phyloP scores from a whole-genome alignment of 306 rosid species.

The Cercis canadensis region DNA sequence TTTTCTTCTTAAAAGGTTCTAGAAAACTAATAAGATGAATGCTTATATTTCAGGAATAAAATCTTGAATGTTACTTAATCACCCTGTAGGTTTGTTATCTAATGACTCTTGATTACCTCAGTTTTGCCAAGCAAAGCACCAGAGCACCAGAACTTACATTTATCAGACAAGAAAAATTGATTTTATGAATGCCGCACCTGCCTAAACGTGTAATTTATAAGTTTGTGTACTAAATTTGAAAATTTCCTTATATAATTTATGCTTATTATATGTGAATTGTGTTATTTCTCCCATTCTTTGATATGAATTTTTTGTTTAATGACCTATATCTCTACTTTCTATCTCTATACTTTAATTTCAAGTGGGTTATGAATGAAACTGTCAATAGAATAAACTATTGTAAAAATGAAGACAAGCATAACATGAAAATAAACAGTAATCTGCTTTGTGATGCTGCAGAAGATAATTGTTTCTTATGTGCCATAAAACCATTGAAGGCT shows the following conservation, averaged over 20 bases:
- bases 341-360: neutral
- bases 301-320: neutral
- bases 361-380: neutral
- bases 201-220: neutral
- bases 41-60: constrained; percentile 4
- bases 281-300: constrained; percentile 1
- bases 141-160: neutral
- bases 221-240: neutral
- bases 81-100: neutral
- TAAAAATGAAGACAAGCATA: neutral
- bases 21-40: neutral
- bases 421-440: constrained; percentile 22
- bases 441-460: constrained; percentile 21
- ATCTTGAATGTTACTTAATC: neutral
- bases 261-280: neutral
- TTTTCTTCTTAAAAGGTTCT: constrained; percentile 12
- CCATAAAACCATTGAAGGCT: constrained; percentile 4
- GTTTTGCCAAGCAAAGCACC: constrained; percentile 1
- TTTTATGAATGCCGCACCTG: no score
- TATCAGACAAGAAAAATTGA: neutral
- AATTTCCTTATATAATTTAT: neutral
- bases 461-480: constrained; percentile 17
- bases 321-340: constrained; percentile 1
- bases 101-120: neutral
- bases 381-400: neutral